These are phyloP conservation scores for Entomortierella parvispora DNA, from an alignment of 192 early-diverging fungal species.

Conservation along the genomic window DNA sequence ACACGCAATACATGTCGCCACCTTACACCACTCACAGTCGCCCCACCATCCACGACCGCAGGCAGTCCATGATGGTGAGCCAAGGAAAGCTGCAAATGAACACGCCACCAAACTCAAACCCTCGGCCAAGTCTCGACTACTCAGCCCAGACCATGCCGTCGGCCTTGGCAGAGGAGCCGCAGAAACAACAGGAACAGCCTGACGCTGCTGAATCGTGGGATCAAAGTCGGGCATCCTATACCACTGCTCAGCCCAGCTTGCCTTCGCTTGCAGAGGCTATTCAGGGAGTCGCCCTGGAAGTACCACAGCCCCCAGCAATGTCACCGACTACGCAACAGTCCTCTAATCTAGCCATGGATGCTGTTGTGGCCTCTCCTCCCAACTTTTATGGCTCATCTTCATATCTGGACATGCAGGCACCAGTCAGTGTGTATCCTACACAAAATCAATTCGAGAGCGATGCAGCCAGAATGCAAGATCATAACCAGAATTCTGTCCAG, in stretches of 20 bases:
- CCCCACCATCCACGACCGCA: slow-evolving; percentile 37
- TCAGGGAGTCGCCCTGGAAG: slow-evolving; percentile 14
- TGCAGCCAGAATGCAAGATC: slow-evolving; percentile 25
- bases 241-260: slow-evolving; percentile 23
- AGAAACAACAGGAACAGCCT: slow-evolving; percentile 1
- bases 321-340: slow-evolving; percentile 30
- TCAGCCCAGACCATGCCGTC: slow-evolving; percentile 2
- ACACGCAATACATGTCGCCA: slow-evolving; percentile 26
- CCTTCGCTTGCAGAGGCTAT: slow-evolving; percentile 43
- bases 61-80: slow-evolving; percentile 34
- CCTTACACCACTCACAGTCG: slow-evolving; percentile 37
- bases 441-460: slow-evolving; percentile 27
- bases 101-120: slow-evolving; percentile 18
- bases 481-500: slow-evolving; percentile 6
- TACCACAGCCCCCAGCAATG: slow-evolving; percentile 27
- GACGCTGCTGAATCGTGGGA: slow-evolving; percentile 12
- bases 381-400: slow-evolving; percentile 29
- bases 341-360: slow-evolving; percentile 8
- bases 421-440: slow-evolving; percentile 16
- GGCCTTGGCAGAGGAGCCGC: background rate
- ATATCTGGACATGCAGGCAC: slow-evolving; percentile 37
- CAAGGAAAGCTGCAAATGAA: slow-evolving; percentile 8
- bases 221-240: slow-evolving; percentile 6
- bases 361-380: slow-evolving; percentile 23
- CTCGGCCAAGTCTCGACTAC: slow-evolving; percentile 27